phyloP scores from a whole-genome alignment of 1,139 yeast genomes.

The Debaryomyces robertsiae region DNA sequence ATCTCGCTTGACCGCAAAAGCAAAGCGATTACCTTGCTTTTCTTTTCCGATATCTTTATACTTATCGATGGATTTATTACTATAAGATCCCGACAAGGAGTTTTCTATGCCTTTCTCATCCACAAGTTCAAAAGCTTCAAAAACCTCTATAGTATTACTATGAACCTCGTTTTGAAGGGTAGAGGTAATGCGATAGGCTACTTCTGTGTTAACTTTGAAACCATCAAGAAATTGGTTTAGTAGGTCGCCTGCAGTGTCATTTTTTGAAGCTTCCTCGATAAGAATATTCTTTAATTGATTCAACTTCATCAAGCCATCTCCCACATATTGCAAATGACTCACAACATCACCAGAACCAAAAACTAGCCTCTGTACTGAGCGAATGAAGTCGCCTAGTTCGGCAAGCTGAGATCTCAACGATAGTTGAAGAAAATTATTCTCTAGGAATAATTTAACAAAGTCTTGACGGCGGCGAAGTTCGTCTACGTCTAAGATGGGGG shows the following conservation, averaged over 20 bases:
- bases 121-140: slow-evolving; percentile 2
- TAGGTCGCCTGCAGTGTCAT: slow-evolving; percentile 14
- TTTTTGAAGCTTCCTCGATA: slow-evolving; percentile 17
- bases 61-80: slow-evolving; percentile 25
- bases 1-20: slow-evolving; percentile 33
- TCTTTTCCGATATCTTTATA: slow-evolving; percentile 17
- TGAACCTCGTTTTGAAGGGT: slow-evolving; percentile 28
- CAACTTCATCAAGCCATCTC: slow-evolving; percentile 35
- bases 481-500: slow-evolving; percentile 66
- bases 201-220: slow-evolving; percentile 32
- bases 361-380: slow-evolving; percentile 41
- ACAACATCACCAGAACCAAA: slow-evolving; percentile 40
- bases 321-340: slow-evolving; percentile 31
- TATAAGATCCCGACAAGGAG: slow-evolving; percentile 18
- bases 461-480: slow-evolving; percentile 65
- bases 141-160: slow-evolving; percentile 6
- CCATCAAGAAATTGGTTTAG: slow-evolving; percentile 25
- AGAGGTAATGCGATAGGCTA: slow-evolving; percentile 29
- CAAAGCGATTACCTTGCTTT: slow-evolving; percentile 11
- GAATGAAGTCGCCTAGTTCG: slow-evolving; percentile 40
- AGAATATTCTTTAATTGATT: slow-evolving; percentile 27
- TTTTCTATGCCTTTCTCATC: slow-evolving; percentile 12
- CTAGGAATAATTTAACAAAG: slow-evolving; percentile 56
- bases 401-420: slow-evolving; percentile 28
- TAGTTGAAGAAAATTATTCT: slow-evolving; percentile 38